Evolutionary conservation across 306 rosid species (phyloP), one percentile per base, ranked within the genome.

Genomic region (Pterocarpus santalinus): DNA sequence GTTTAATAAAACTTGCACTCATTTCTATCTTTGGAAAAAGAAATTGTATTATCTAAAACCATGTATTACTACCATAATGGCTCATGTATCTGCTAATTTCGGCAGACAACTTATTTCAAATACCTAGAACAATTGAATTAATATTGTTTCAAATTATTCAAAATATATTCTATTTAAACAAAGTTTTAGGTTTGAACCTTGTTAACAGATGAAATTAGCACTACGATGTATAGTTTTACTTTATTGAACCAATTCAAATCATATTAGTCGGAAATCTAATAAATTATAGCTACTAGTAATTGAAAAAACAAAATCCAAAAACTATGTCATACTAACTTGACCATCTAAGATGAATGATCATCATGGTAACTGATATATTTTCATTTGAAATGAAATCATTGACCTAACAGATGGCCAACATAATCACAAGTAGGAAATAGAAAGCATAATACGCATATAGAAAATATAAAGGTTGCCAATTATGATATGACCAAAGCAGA

Each of bases 401-500:
- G 53, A 56, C 12, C 4, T 15, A 39, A 35, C 34, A 51, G 62
- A 65, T 65, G 61, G 52, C 55, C 43, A 8, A 33, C 75, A 43
- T 8, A 47, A 62, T 44, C 44, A 63, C 8, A 63, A 75, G 63
- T 64, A 34, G 56, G 15, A 65, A 55, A 14, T 49, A 7, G 51
- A 44, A 44, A 49, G 14, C 7, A 36, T 65, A 55, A 43, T 52
- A 10, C 51, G 3, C 51, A 7, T 44, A 38, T 11, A 78, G 53
- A n/a, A 66, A 57, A 43, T 55, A 22, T 49, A 49, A 81, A 36
- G 6, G 14, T 69, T 22, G 47, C 3, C 4, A 82, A 58, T 49
- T 69, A 55, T 76, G 78, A 82, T 0, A 15, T 82, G 82, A 82
- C 33, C 58, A 68, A 76, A 60, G 72, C 39, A 68, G 38, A 7